Conservation (phyloP, 106 monocot species). For the Triglochin maritima region DNA sequence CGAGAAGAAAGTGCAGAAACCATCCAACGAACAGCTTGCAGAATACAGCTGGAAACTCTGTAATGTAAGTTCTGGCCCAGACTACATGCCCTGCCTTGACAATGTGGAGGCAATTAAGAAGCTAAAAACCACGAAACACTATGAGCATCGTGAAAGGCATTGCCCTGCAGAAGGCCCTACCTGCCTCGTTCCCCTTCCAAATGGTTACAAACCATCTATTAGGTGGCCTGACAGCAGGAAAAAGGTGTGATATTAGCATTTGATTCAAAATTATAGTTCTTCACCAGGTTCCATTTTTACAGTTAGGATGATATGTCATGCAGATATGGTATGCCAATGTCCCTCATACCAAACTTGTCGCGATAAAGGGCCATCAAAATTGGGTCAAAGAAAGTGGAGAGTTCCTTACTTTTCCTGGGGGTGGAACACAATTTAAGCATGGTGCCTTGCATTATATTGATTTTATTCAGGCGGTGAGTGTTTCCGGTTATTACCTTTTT, state of each 20-base stretch:
- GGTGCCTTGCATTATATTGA: slow-evolving; percentile 95
- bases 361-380: slow-evolving; percentile 85
- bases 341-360: slow-evolving; percentile 74
- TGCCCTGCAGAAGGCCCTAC: slow-evolving; percentile 67
- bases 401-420: slow-evolving; percentile 84
- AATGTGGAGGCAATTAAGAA: slow-evolving; percentile 60
- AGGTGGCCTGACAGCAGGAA: slow-evolving; percentile 80
- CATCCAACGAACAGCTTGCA: slow-evolving; percentile 12
- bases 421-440: slow-evolving; percentile 89
- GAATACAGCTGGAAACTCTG: slow-evolving; percentile 72
- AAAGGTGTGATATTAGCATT: slow-evolving; percentile 33
- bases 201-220: slow-evolving; percentile 53
- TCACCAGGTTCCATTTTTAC: background rate
- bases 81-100: slow-evolving; percentile 96
- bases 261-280: background rate
- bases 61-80: slow-evolving; percentile 48
- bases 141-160: slow-evolving; percentile 92
- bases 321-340: slow-evolving; percentile 98
- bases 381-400: slow-evolving; percentile 96
- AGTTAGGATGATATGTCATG: background rate
- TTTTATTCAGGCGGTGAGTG: slow-evolving; percentile 57
- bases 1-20: slow-evolving; percentile 52
- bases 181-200: slow-evolving; percentile 76
- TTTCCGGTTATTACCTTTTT: background rate
- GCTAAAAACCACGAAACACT: slow-evolving; percentile 59